Evolutionary conservation across 345 rosid species (phyloP).

Genomic region (Brassica carinata): DNA sequence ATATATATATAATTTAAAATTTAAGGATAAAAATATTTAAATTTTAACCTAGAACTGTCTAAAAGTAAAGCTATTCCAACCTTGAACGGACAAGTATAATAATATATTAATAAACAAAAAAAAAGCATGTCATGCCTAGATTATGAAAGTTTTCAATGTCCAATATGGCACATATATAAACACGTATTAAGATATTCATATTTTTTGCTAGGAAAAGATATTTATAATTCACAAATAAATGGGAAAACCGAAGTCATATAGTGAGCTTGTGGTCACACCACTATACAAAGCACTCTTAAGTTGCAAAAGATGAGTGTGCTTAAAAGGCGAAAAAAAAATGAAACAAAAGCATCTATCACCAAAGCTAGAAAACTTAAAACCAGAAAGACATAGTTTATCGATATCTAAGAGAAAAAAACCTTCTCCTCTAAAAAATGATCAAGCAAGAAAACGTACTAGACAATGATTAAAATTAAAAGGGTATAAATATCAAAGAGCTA

Average conservation of each 20-base stretch:
- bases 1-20: not conserved
- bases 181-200: constrained; percentile 3
- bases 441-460: not conserved
- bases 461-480: not conserved
- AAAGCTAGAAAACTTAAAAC: constrained; percentile 20
- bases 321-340: constrained; percentile 38
- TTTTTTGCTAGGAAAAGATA: constrained; percentile 1
- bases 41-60: constrained; percentile 25
- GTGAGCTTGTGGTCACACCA: constrained; percentile 44
- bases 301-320: constrained; percentile 37
- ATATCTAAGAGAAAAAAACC: constrained; percentile 1
- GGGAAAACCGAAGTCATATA: constrained; percentile 31
- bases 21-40: not conserved
- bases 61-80: constrained; percentile 38
- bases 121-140: constrained; percentile 38
- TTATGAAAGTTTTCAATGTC: constrained; percentile 38
- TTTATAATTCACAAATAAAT: constrained; percentile 11
- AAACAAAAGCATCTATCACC: constrained; percentile 38
- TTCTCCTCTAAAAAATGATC: not conserved
- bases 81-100: constrained; percentile 37
- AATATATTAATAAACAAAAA: constrained; percentile 13
- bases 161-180: constrained; percentile 3
- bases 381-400: not conserved
- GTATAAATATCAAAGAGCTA: constrained; percentile 5
- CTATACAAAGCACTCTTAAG: constrained; percentile 37